Percentiles rank a stretch among this genome's conserved stretches.
phyloP scores from a whole-genome alignment of 495 filamentous ascomycete genomes.

The Friedmanniomyces simplex region DNA sequence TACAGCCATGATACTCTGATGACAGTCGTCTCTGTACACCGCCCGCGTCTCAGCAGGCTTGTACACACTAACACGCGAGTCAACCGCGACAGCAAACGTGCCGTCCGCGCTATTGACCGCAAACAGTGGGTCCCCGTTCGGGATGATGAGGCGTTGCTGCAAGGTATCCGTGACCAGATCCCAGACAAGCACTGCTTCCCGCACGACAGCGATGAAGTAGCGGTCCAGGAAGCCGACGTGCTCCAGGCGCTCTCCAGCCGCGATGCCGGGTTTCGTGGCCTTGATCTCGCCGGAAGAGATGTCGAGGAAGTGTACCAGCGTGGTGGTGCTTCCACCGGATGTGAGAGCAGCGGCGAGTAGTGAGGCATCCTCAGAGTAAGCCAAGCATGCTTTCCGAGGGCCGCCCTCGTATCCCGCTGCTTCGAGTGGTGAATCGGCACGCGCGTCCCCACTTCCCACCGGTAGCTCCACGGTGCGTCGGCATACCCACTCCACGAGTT shows the following conservation, averaged over 20 bases:
- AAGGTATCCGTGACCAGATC: conserved; percentile 53
- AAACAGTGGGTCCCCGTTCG: conserved; percentile 33
- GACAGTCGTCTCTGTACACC: conserved; percentile 29
- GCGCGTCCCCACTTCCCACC: conserved; percentile 23
- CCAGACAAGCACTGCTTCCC: conserved; percentile 38
- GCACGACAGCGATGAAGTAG: conserved; percentile 46
- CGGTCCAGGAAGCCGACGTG: conserved; percentile 49
- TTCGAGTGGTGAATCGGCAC: conserved; percentile 29
- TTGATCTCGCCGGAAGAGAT: conserved; percentile 45
- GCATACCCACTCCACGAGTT: conserved; percentile 63
- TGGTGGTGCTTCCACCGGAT: conserved; percentile 32
- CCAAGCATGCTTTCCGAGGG: conserved; percentile 40
- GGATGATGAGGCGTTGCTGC: conserved; percentile 33
- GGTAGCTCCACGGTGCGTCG: conserved; percentile 42
- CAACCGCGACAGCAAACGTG: conserved; percentile 17
- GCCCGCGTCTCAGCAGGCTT: conserved; percentile 37
- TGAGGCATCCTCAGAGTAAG: conserved; percentile 82
- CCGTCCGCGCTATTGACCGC: conserved; percentile 46
- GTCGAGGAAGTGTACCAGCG: conserved; percentile 50
- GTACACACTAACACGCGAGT: conserved; percentile 8
- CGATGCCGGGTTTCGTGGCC: conserved; percentile 45
- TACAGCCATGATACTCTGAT: conserved; percentile 44
- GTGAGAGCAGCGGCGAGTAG: conserved; percentile 52
- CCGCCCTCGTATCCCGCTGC: conserved; percentile 2
- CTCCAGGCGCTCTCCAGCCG: conserved; percentile 38